Evolutionary conservation across 2,329 filamentous ascomycete genomes (phyloP).

Genomic region (Cercospora citrullina): DNA sequence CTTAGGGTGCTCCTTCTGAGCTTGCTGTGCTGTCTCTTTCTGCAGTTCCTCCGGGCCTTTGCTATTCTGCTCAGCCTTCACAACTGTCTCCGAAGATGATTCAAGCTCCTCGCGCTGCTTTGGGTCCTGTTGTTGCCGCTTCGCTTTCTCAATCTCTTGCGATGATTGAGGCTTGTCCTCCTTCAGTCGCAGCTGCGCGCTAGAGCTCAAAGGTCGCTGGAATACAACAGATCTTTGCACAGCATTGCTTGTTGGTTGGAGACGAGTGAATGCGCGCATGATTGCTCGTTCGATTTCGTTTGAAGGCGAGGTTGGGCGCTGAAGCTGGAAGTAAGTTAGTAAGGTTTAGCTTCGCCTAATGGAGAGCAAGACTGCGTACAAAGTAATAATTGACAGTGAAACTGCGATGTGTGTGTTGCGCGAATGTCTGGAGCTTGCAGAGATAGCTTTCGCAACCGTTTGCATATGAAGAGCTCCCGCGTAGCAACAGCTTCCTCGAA

Average conservation of each 20-base stretch:
- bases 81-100: constrained; percentile 43
- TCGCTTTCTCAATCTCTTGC: constrained; percentile 45
- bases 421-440: not conserved
- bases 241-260: not conserved
- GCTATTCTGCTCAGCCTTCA: constrained; percentile 47
- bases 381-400: not conserved
- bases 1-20: constrained; percentile 41
- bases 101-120: constrained; percentile 47
- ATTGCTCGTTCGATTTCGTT: not conserved
- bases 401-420: not conserved
- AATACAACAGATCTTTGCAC: not conserved
- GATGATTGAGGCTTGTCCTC: constrained; percentile 43
- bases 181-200: constrained; percentile 40
- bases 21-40: constrained; percentile 45
- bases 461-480: constrained; percentile 2
- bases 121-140: constrained; percentile 47
- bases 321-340: not conserved
- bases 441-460: not conserved
- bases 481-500: not conserved
- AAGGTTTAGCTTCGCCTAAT: not conserved
- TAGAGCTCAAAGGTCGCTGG: constrained; percentile 35
- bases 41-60: constrained; percentile 49
- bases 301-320: not conserved
- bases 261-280: constrained; percentile 2
- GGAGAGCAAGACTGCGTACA: not conserved